These are phyloP conservation scores for Calonectria honghensis DNA, from an alignment of 2,329 filamentous ascomycete species.

Conservation along the genomic window DNA sequence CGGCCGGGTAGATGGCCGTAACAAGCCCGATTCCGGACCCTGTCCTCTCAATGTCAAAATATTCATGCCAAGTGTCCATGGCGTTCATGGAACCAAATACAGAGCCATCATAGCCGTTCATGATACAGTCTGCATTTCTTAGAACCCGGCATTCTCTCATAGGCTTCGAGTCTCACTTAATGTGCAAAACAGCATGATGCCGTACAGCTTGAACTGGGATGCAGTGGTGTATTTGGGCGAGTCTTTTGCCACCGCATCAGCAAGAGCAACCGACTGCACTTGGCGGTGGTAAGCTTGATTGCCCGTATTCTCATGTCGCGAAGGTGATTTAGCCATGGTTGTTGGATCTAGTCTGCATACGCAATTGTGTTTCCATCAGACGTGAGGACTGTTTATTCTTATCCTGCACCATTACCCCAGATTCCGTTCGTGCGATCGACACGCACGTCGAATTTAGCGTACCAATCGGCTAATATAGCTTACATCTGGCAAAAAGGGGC, in stretches of 20 bases:
- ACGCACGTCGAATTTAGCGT: background rate
- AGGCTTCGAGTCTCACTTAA: background rate
- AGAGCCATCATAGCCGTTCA: slow-evolving; percentile 42
- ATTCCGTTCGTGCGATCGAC: background rate
- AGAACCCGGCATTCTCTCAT: background rate
- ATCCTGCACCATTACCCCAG: background rate
- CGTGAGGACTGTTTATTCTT: background rate
- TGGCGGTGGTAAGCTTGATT: slow-evolving; percentile 4
- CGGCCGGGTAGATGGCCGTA: slow-evolving; percentile 27
- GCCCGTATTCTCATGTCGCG: background rate
- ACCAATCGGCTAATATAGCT: slow-evolving; percentile 16
- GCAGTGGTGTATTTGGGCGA: slow-evolving; percentile 5
- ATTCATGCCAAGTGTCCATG: slow-evolving; percentile 48
- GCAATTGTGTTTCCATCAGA: background rate
- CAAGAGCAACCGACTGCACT: slow-evolving; percentile 17
- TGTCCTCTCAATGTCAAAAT: slow-evolving; percentile 43
- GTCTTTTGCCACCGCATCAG: slow-evolving; percentile 30
- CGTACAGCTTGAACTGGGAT: slow-evolving; percentile 24
- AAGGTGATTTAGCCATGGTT: background rate
- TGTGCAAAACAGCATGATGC: slow-evolving; percentile 21
- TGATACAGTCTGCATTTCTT: slow-evolving; percentile 14
- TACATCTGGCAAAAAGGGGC: background rate
- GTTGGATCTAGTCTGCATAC: background rate
- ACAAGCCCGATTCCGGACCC: slow-evolving; percentile 37
- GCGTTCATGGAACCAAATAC: slow-evolving; percentile 51